Base-by-base conservation (phyloP, 495 filamentous ascomycete species). In the Beverwykella pulmonaria region DNA sequence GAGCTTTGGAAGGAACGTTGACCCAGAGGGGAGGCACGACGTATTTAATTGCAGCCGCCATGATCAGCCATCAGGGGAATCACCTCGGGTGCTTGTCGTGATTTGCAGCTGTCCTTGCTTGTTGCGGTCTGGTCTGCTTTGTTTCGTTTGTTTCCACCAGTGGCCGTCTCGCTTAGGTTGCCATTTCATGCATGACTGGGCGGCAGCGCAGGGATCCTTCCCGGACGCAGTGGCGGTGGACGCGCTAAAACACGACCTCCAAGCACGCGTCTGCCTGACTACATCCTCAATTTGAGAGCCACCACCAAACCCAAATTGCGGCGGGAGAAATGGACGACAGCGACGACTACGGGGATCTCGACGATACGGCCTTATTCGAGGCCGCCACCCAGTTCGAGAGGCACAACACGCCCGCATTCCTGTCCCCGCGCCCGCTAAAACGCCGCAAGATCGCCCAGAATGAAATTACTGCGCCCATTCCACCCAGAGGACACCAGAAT, bases 321-420 rank as follows among this genome's bases (percentile, higher is more conserved):
- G 60, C 25, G 60, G 39, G 60, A 41, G 23, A 53, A 30, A 77
- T 76, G 74, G 36, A 29, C 22, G 66, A 75, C 56, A 74, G 73
- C 62, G 75, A 78, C 46, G 73, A 76, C 27, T 76, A 62, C 53
- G 75, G 73, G 0, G 59, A 73, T 20, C 63, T 74, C 32, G 74
- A 74, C 34, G 74, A 78, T 55, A 70, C 69, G 5, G 67, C 61
- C 23, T 71, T 78, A 32, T 32, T 78, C 10, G 69, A 70, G 25
- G 74, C 65, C 22, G 74, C 75, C 1, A 76, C 75, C 8, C 73
- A 75, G 49, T 58, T 65, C 15, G 75, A 76, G 65, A 47, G 34
- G 19, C 39, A 44, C 22, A 48, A 55, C 30, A 67, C 71, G 19
- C 63, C 68, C n/a, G 7, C 68, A 65, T 69, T 63, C 46, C 75